These are phyloP conservation scores for Leccinum proliferum DNA, from an alignment of 1,284 basidiomycete genomes.

Conservation along the genomic window DNA sequence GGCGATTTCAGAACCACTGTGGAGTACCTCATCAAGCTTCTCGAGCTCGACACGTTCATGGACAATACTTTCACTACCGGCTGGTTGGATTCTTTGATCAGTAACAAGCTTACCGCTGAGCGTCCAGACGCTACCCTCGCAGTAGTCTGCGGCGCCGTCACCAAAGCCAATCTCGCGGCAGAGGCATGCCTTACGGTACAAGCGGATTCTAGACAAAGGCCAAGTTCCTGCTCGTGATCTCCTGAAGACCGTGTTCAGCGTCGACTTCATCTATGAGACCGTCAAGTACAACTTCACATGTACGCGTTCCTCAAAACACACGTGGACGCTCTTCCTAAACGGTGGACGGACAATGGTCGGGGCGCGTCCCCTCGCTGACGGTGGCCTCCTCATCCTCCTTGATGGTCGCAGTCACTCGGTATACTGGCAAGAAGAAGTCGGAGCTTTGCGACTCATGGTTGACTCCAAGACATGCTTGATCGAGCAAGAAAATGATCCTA, in stretches of 20 bases:
- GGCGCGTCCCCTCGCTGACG: slow-evolving; percentile 89
- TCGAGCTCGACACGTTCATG: slow-evolving; percentile 96
- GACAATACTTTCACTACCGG: slow-evolving; percentile 98
- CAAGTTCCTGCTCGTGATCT: slow-evolving; percentile 95
- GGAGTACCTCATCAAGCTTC: slow-evolving; percentile 96
- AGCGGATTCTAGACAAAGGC: slow-evolving; percentile 94
- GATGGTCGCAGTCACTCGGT: slow-evolving; percentile 96
- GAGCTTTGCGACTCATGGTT: slow-evolving; percentile 89
- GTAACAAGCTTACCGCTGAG: slow-evolving; percentile 94
- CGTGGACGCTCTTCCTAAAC: slow-evolving; percentile 96
- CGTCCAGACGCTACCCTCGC: slow-evolving; percentile 90
- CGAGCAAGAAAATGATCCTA: slow-evolving; percentile 99
- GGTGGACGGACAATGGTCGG: slow-evolving; percentile 91
- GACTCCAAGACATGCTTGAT: slow-evolving; percentile 98
- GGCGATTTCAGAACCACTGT: slow-evolving; percentile 99
- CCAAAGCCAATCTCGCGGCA: slow-evolving; percentile 89
- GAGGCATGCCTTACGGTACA: slow-evolving; percentile 90
- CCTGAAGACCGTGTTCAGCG: slow-evolving; percentile 94
- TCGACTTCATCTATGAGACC: slow-evolving; percentile 99
- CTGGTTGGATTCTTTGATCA: slow-evolving; percentile 98
- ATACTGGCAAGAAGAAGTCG: slow-evolving; percentile 99
- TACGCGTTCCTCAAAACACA: slow-evolving; percentile 82
- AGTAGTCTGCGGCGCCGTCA: slow-evolving; percentile 96
- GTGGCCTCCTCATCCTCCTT: slow-evolving; percentile 88
- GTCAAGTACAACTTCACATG: slow-evolving; percentile 95